Percentiles rank a stretch among this genome's conserved stretches.
Conservation (phyloP, 2,329 filamentous ascomycete genomes). For the Aaosphaeria arxii region DNA sequence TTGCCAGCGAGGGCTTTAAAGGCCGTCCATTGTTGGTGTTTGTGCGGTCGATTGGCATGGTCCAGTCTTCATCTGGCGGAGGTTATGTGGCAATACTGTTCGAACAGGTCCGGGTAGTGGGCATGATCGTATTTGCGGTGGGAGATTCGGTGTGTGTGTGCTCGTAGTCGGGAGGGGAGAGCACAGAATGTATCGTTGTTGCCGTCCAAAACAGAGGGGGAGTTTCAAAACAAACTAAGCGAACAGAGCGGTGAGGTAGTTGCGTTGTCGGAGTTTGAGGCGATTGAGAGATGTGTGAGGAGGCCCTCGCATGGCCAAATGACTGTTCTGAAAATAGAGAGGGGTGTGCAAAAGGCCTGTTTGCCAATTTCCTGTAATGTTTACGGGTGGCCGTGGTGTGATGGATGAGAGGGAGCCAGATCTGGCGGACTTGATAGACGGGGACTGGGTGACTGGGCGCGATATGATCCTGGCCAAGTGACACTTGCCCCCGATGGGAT, state of each 20-base stretch:
- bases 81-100: neutral
- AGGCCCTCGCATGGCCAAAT: too few species aligned
- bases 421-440: neutral
- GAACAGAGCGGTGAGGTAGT: too few species aligned
- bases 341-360: too few species aligned
- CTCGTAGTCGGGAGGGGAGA: too few species aligned
- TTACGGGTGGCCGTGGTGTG: neutral
- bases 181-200: too few species aligned
- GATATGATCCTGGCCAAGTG: neutral
- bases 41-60: conserved; percentile 37
- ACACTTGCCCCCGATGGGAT: neutral
- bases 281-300: too few species aligned
- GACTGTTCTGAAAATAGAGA: too few species aligned
- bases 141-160: too few species aligned
- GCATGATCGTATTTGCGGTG: conserved; percentile 22
- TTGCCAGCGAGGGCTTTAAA: conserved; percentile 67
- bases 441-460: neutral
- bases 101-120: conserved; percentile 9
- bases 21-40: conserved; percentile 55
- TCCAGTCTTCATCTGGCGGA: conserved; percentile 9
- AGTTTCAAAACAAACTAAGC: too few species aligned
- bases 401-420: neutral
- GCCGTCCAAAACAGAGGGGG: too few species aligned
- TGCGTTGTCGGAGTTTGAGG: too few species aligned
- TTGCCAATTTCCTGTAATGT: too few species aligned